Evolutionary conservation across 257 asterid species (phyloP), one percentile per base, ranked within the genome.

Genomic region (Osmanthus fragrans): DNA sequence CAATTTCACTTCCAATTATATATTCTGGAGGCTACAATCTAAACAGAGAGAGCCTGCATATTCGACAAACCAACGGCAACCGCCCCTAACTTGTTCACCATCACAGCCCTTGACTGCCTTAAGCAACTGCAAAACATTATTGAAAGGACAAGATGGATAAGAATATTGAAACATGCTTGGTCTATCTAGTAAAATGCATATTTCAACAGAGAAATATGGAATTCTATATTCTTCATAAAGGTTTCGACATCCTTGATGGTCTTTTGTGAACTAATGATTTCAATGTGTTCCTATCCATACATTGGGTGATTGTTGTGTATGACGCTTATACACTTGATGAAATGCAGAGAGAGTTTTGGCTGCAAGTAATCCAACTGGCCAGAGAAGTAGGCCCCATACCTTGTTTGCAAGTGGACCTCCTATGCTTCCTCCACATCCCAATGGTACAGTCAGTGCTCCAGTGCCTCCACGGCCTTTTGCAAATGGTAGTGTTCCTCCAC

Each of bases 371-470:
- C 98, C 99, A 23, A 82, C 84, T 7, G 82, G 87, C 75, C 94
- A 86, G 81, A 89, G 88, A 89, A 89, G 89, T 79, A 77, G 99
- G 82, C 99, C 98, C 34, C 99, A 95, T 72, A 95, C 99, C 8
- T 77, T 95, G 94, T 95, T 95, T 82, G 99, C 99, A 2, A 93
- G 96, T 82, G 99, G 96, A 72, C 99, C 99, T 69, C 99, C 98
- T 2, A 79, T 89, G 0, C 85, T 91, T 27, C 86, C 89, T 1
- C 81, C 88, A 40, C 97, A 89, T 82, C 87, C 92, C 29, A 93
- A 89, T 39, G 93, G 91, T 30, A 60, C 84, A 0, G 81, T 88
- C 54, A 73, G 71, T 39, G 81, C 92, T 73, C 92, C 94, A 27
- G 77, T 78, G 25, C 94, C 93, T 42, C 97, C 98, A 25, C 84